Base-by-base conservation (phyloP, 352 stramenopile species). In the Pythium biforme region DNA sequence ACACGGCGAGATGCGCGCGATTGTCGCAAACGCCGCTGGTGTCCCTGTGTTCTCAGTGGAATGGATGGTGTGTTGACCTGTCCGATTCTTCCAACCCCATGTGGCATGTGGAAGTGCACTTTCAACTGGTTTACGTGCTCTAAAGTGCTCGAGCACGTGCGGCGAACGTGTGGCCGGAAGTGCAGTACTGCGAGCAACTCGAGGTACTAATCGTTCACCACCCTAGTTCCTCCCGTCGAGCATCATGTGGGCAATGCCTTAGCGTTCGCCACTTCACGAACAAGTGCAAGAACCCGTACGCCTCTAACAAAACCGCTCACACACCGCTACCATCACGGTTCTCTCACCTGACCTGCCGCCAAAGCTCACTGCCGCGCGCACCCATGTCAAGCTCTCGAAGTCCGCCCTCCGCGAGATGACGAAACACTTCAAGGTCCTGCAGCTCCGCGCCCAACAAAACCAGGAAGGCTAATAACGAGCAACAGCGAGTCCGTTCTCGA, bases 21-120 rank as follows among this genome's bases (percentile, higher is more conserved):
- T 46, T 46, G 12, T 46, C 17, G 12, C 40, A 8, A 22, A 7
- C 7, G 40, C 40, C 12, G 31, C 31, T 39, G 31, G 7, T 12
- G 31, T 12, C 7, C 31, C 31, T 12, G 31, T 39, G 31, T 12
- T 39, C 31, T 7, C 31, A 39, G 31, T 39, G 7, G 31, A 39
- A 12, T 12, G 7, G 31, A 12, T 22, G 40, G 12, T 46, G 9
- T 5, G 40, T 46, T 20, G 40, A 15, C 9, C 40, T 46, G 4
- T 6, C 40, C 5, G 40, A 46, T 46, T 46, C 19, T 15, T 46
- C 59, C 25, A 76, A 87, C 45, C 62, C 56, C n/a, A n/a, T n/a
- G n/a, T n/a, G n/a, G n/a, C 41, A 59, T 12, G 29, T 86, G 75
- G 81, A 76, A 86, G 46, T 64, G 54, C 4, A 55, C 33, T 14